Evolutionary conservation across 352 stramenopile species (phyloP).

Genomic region (Globisporangium abappressorium): DNA sequence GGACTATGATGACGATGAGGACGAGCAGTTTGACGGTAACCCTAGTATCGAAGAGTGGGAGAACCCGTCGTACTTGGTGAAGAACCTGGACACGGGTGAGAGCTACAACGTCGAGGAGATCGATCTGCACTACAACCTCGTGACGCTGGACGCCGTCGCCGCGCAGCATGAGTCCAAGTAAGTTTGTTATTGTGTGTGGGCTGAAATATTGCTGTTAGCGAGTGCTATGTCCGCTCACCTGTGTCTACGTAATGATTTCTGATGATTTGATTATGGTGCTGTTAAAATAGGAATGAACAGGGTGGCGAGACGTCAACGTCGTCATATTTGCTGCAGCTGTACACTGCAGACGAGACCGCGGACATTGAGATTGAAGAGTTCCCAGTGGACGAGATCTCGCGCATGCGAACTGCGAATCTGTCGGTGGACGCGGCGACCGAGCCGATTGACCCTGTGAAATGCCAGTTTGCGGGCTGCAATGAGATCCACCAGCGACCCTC

Average conservation of each 20-base stretch:
- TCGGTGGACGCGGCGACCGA: conserved; percentile 23
- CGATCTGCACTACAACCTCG: conserved; percentile 75
- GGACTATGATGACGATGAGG: conserved; percentile 16
- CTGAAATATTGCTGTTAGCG: not conserved
- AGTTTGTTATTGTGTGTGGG: conserved; percentile 3
- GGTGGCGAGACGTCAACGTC: conserved; percentile 36
- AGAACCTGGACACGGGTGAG: conserved; percentile 77
- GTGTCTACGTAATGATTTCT: not conserved
- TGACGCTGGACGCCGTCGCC: conserved; percentile 66
- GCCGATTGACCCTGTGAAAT: conserved; percentile 29
- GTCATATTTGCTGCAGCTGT: conserved; percentile 72
- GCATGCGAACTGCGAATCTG: conserved; percentile 55
- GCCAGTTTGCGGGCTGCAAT: conserved; percentile 48
- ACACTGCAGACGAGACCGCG: conserved; percentile 74
- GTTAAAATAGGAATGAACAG: conserved; percentile 1
- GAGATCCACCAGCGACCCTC: conserved; percentile 65
- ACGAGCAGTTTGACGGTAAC: conserved; percentile 18
- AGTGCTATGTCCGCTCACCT: not conserved
- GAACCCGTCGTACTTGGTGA: conserved; percentile 79
- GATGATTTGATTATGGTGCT: not conserved
- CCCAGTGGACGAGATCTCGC: conserved; percentile 22
- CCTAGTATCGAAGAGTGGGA: conserved; percentile 53
- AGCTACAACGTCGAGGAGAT: conserved; percentile 81
- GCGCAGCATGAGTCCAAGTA: conserved; percentile 59
- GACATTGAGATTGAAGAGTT: conserved; percentile 79